Evolutionary conservation across 192 early-diverging fungal species (phyloP), one percentile per base, ranked within the genome.

Genomic region (Coemansia sp.): DNA sequence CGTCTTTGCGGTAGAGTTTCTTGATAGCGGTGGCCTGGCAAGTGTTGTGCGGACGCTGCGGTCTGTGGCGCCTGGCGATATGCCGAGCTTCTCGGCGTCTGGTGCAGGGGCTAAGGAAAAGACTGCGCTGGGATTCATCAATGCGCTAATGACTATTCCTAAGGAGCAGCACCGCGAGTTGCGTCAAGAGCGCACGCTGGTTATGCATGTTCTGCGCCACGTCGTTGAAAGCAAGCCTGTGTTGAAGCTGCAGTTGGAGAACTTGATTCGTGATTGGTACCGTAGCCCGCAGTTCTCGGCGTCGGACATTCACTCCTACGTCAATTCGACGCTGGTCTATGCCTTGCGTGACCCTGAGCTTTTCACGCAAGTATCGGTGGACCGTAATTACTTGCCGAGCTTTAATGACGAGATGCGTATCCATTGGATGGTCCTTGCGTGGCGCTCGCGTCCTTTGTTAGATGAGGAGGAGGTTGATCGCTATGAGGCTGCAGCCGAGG

Each of bases 191-290:
- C 90, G 89, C 42, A 85, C 88, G 36, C 85, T 96, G 45, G 84
- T 91, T 9, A 76, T 91, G 18, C 91, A 96, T 67, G 92, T 98
- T n/a, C 65, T 98, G 56, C 87, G 95, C 3, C 94, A 98, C 67
- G 85, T 92, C 13, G 84, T 96, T 62, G 96, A 98, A 72, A 85
- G 88, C 62, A 61, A 74, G 16, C 71, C 70, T 2, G 83, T 91
- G 2, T 71, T 96, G 56, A 75, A 81, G 62, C 62, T 69, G 39
- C 74, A 85, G 6, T 92, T 98, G 87, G 89, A 91, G 60, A 73
- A 86, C 36, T 88, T 95, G 66, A 86, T 96, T 5, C 85, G 75
- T 21, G 83, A 76, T 21, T 94, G 90, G 88, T 88, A 95, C 21
- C 84, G 87, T 40, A 81, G 84, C 45, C 88, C 91, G 9, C 88